phyloP scores from a whole-genome alignment of 2,329 filamentous ascomycete species.

The Penicillium hesseltinei region DNA sequence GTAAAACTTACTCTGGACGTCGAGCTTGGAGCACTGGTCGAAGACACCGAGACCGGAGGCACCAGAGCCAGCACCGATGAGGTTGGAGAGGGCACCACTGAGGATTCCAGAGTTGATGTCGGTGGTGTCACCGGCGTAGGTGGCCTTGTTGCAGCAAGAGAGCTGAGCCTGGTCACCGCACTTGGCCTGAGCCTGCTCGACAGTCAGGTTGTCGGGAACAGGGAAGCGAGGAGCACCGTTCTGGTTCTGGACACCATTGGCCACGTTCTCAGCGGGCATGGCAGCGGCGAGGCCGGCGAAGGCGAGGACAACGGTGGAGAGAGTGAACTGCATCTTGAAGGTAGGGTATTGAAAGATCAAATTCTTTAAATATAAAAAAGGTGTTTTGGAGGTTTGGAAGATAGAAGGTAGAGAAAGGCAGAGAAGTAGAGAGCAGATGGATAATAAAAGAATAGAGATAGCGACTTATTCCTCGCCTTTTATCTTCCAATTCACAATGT shows the following conservation, averaged over 20 bases:
- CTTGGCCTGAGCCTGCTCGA: constrained; percentile 38
- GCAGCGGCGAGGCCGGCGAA: constrained; percentile 33
- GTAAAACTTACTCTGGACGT: constrained; percentile 27
- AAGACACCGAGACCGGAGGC: constrained; percentile 37
- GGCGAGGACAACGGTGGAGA: constrained; percentile 31
- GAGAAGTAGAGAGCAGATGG: constrained; percentile 8
- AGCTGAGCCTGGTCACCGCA: constrained; percentile 40
- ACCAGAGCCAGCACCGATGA: constrained; percentile 34
- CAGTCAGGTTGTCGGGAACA: constrained; percentile 30
- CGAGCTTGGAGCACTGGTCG: constrained; percentile 42
- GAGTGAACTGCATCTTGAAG: constrained; percentile 40
- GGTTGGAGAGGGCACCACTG: constrained; percentile 31
- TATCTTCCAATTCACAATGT: constrained; percentile 17
- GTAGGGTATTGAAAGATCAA: constrained; percentile 23
- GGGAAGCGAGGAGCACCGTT: background rate
- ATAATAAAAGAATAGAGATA: background rate
- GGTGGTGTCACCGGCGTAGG: constrained; percentile 35
- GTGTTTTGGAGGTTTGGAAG: constrained; percentile 9
- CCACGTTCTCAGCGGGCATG: constrained; percentile 18
- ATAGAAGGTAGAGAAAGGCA: constrained; percentile 7
- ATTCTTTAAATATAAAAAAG: constrained; percentile 9
- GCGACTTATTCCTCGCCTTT: constrained; percentile 17
- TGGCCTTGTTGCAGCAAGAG: constrained; percentile 41
- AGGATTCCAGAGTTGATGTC: constrained; percentile 31
- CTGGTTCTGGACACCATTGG: constrained; percentile 11